A percentile compares a stretch with the other conserved stretches of the same genome.
phyloP scores from a whole-genome alignment of 2,329 filamentous ascomycete species.

The Epicoccum nigrum region DNA sequence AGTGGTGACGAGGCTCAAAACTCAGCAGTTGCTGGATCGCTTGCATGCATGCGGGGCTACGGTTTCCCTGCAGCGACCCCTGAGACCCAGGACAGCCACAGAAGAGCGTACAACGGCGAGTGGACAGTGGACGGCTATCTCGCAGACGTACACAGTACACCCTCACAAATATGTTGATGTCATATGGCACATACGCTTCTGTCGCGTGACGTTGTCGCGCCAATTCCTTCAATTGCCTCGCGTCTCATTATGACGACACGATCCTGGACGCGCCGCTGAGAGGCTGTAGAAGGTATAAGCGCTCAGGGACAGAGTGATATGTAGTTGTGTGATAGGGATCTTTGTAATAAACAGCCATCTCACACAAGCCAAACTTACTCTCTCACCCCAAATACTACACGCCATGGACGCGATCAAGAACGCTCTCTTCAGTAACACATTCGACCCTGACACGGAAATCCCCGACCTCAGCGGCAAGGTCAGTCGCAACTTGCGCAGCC shows the following conservation, averaged over 20 bases:
- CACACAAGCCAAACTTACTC: too few species aligned
- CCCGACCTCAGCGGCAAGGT: constrained; percentile 50
- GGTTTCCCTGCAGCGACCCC: not conserved
- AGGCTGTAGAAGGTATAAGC: constrained; percentile 2
- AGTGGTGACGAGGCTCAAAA: too few species aligned
- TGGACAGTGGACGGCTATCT: too few species aligned
- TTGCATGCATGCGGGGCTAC: not conserved
- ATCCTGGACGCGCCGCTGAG: constrained; percentile 7
- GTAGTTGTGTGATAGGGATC: not conserved
- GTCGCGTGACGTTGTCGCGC: not conserved
- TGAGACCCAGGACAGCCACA: too few species aligned
- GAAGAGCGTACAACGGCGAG: too few species aligned
- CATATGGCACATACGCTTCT: not conserved
- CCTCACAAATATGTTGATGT: not conserved
- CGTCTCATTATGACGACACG: constrained; percentile 19
- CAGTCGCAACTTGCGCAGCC: not conserved
- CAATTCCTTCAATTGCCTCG: not conserved
- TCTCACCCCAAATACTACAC: too few species aligned
- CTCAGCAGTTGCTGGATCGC: too few species aligned
- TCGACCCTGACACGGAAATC: constrained; percentile 50
- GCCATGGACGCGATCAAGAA: constrained; percentile 9
- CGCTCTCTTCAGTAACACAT: constrained; percentile 42
- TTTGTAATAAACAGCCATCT: too few species aligned
- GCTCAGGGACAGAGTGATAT: not conserved
- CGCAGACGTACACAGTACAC: too few species aligned